Evolutionary conservation across 768 basidiomycete genomes (phyloP), one percentile per base, ranked within the genome.

Genomic region (Russula olivacea): DNA sequence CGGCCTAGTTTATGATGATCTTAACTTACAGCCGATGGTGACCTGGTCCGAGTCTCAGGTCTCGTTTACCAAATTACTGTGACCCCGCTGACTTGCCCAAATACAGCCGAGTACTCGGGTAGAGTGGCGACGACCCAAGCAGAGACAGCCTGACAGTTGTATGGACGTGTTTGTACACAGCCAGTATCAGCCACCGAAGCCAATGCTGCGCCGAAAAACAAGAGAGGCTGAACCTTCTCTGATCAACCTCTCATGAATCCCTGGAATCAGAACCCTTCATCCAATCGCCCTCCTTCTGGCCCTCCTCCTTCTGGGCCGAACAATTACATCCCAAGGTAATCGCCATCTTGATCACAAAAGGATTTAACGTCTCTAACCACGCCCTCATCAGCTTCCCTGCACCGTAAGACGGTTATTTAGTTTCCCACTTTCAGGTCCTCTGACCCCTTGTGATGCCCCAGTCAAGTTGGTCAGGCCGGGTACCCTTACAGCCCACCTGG

Each of bases 401-500:
- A 21, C 61, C 67, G 68, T 68, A 43, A 47, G 59, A 25, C 48
- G 34, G 14, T 12, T 2, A 23, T 36, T 30, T 28, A 2, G 15
- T 4, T 30, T 17, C 48, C 14, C 30, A 36, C 40, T 30, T 40
- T 25, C n/a, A n/a, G n/a, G 19, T 36, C 21, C 36, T 30, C 61
- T 55, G 53, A 65, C 43, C 43, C 41, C 32, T 25, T 47, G 19
- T 49, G 9, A 54, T 64, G 56, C 32, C 32, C 59, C 38, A 45
- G 54, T 41, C 60, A 32, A 38, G 62, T 49, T 51, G 23, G 36
- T 30, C 23, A 50, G 14, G 62, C 66, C 21, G 69, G 66, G 8
- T 71, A 15, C 15, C 0, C 25, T 28, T 49, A 69, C 57, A 32
- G 3, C 12, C 56, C 63, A 7, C 68, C 68, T n/a, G 70, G 64